Evolutionary conservation across 371 early-diverging fungal species (phyloP), one percentile per base, ranked within the genome.

Genomic region (Mucor lusitanicus): DNA sequence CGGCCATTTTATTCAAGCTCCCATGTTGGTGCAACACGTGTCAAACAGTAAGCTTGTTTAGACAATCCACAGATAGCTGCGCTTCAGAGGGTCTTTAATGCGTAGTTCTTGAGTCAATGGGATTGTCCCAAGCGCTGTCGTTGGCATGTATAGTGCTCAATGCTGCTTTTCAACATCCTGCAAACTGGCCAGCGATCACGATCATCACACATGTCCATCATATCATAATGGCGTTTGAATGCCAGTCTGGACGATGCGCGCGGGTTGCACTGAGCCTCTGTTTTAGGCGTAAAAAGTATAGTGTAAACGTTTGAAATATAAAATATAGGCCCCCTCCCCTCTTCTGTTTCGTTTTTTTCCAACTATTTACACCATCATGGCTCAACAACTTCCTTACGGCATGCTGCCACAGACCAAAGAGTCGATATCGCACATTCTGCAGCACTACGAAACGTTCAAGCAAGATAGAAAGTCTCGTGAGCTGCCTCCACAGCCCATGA

Each of bases 401-500:
- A 74, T 76, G 72, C 54, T 82, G 44, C 79, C 79, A 25, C 84
- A 84, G 42, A 78, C 79, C 4, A 71, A 77, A 44, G 76, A 72
- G 7, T 73, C 84, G 3, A 53, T 84, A 5, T 44, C 73, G 9
- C 80, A 81, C 58, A 84, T 84, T 37, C 46, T 82, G 2, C 54
- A 75, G 6, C 84, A 84, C 42, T 73, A 70, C 32, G 67, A 71
- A 15, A 30, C 12, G 6, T 84, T 71, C 48, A 54, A 65, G 25
- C 42, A 75, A n/a, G 68, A 68, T 39, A 61, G 71, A 30, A 19
- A 59, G 13, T 7, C 63, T 5, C 66, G 68, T 25, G 69, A 67
- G 15, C 55, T 76, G 12, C 61, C 71, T 3, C 55, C 59, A 1
- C 72, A 81, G 5, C 91, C 94, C 0, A 76, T 94, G 42, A 67